Evolutionary conservation across 2,329 filamentous ascomycete genomes (phyloP).

Genomic region (Epichloe coenophiala): DNA sequence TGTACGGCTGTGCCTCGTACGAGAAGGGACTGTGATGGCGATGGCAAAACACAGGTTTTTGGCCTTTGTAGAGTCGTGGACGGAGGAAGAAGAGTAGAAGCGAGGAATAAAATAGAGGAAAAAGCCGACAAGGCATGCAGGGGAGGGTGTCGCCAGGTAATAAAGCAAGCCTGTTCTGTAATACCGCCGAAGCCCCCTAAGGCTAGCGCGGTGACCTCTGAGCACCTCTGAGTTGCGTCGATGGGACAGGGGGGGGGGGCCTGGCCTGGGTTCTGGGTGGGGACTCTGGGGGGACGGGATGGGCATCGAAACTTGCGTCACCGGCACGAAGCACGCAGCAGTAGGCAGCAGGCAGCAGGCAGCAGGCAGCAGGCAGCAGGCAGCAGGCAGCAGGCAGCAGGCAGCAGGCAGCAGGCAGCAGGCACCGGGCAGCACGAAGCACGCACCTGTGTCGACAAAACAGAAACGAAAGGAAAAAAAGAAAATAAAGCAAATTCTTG

Average conservation of each 20-base stretch:
- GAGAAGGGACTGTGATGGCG: not conserved
- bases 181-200: too few relatives aligned
- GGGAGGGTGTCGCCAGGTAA: constrained; percentile 1
- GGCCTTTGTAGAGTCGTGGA: not conserved
- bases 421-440: too few relatives aligned
- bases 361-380: rapidly evolving
- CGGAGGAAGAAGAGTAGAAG: not conserved
- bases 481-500: not conserved
- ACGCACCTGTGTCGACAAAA: too few relatives aligned
- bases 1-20: not conserved
- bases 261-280: not conserved
- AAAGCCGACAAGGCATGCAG: not conserved
- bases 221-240: too few relatives aligned
- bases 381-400: too few relatives aligned
- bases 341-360: too few relatives aligned
- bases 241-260: too few relatives aligned
- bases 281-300: not conserved
- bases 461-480: too few relatives aligned
- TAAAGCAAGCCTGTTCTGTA: not conserved
- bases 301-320: not conserved
- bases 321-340: not conserved
- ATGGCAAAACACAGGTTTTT: not conserved
- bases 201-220: too few relatives aligned
- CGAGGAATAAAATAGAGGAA: not conserved
- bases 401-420: too few relatives aligned